These are phyloP conservation scores for Paraleonurus japonicus DNA, from an alignment of 257 asterid genomes.

Conservation along the genomic window DNA sequence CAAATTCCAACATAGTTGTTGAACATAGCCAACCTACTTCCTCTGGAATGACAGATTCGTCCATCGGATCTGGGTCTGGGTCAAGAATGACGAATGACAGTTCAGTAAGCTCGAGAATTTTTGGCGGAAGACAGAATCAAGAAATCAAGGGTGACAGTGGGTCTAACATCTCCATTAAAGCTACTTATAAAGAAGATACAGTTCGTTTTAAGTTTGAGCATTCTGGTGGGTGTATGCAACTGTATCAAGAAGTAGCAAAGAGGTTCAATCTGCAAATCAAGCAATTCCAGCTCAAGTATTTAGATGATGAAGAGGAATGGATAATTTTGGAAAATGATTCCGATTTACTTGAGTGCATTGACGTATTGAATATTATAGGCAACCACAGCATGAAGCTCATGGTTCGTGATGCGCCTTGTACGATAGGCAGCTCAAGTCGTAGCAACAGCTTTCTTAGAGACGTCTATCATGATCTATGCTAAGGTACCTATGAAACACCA, in stretches of 20 bases:
- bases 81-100: conserved; percentile 39
- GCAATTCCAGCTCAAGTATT: conserved; percentile 67
- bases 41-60: conserved; percentile 60
- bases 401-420: conserved; percentile 44
- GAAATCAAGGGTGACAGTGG: conserved; percentile 38
- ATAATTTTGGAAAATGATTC: conserved; percentile 67
- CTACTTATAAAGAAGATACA: conserved; percentile 62
- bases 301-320: conserved; percentile 83
- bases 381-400: conserved; percentile 47
- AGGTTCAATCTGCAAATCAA: conserved; percentile 55
- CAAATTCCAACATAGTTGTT: conserved; percentile 29
- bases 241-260: conserved; percentile 61
- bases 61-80: conserved; percentile 44
- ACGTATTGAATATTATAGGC: conserved; percentile 44
- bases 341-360: conserved; percentile 68
- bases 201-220: conserved; percentile 60
- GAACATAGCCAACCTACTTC: conserved; percentile 48
- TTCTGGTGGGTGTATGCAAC: conserved; percentile 44
- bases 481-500: not conserved
- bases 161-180: conserved; percentile 52
- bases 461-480: not conserved
- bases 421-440: conserved; percentile 62
- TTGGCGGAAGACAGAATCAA: conserved; percentile 22
- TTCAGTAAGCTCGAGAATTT: conserved; percentile 48
- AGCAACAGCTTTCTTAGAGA: conserved; percentile 46